Base-by-base conservation (phyloP, 106 monocot genomes). In the Agapanthus africanus region DNA sequence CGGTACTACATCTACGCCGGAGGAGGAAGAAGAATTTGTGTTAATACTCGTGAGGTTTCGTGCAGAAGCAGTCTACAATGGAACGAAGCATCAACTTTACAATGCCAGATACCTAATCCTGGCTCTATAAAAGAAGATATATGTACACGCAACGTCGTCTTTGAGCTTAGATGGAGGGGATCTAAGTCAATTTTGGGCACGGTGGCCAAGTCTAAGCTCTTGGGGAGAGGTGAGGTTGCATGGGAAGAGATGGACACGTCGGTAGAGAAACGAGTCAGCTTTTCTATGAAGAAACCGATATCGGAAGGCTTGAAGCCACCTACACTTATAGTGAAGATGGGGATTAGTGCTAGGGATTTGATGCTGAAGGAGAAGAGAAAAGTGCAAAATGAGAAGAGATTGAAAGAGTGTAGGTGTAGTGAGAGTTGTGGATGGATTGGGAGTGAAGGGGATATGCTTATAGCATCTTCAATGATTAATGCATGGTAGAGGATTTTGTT, bases 401-500 rank as follows among this genome's bases (percentile, higher is more conserved):
- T 14, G 54, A 18, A 13, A 11, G 56, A 57, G 56, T 57, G 56
- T 31, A 14, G 30, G 31, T 57, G n/a, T n/a, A n/a, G 56, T 57
- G 56, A 57, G 23, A 57, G 56, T 57, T 57, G 56, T 30, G 30
- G 56, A 14, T 57, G 56, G 56, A 14, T 57, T 57, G 56, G 30
- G 31, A 57, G 30, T 57, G 56, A 54, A 7, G 54, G 31, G 56
- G 56, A 57, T 14, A 57, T 57, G 56, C 31, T 57, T 31, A 1
- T 57, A 31, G 27, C 56, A 11, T 26, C 30, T 57, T 30, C 56
- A 3, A 57, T 57, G 27, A 14, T 30, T 8, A 14, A 57, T 57
- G 14, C 27, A 21, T 57, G 56, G 56, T 30, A 57, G 56, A n/a
- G n/a, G n/a, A n/a, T n/a, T n/a, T n/a, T n/a, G n/a, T n/a, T n/a